phyloP scores from a whole-genome alignment of 805 yeast genomes.

The Candida caryicola region DNA sequence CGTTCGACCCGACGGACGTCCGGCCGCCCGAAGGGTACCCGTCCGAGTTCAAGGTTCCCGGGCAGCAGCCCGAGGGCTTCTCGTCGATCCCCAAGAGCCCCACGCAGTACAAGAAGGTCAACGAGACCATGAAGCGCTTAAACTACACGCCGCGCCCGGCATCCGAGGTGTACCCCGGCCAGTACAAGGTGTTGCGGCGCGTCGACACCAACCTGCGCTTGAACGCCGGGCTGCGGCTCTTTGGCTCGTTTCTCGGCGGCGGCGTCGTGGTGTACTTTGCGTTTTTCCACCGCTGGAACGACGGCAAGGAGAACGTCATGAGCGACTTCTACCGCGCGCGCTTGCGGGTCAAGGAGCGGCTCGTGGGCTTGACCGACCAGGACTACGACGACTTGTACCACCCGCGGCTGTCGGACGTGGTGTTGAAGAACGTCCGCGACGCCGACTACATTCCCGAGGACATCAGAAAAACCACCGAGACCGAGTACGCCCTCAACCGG shows the following conservation, averaged over 20 bases:
- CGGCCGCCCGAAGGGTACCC: slow-evolving; percentile 87
- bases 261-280: slow-evolving; percentile 56
- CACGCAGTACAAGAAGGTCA: slow-evolving; percentile 62
- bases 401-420: slow-evolving; percentile 39
- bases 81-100: slow-evolving; percentile 62
- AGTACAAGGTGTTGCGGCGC: slow-evolving; percentile 65
- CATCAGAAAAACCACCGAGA: slow-evolving; percentile 43
- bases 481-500: slow-evolving; percentile 53
- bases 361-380: slow-evolving; percentile 55
- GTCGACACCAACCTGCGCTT: slow-evolving; percentile 52
- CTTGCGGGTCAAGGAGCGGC: slow-evolving; percentile 50
- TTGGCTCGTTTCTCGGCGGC: slow-evolving; percentile 50
- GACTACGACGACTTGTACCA: slow-evolving; percentile 63
- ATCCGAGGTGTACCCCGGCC: slow-evolving; percentile 74
- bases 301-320: slow-evolving; percentile 73
- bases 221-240: slow-evolving; percentile 57
- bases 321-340: slow-evolving; percentile 64
- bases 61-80: slow-evolving; percentile 53
- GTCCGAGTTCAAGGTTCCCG: slow-evolving; percentile 71
- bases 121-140: slow-evolving; percentile 69
- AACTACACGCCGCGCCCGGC: slow-evolving; percentile 78
- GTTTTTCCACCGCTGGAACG: slow-evolving; percentile 82
- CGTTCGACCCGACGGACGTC: slow-evolving; percentile 72
- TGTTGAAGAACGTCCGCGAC: slow-evolving; percentile 44
- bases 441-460: slow-evolving; percentile 42